phyloP scores from a whole-genome alignment of 2,329 filamentous ascomycete species.

The Tolypocladium ophioglossoides region DNA sequence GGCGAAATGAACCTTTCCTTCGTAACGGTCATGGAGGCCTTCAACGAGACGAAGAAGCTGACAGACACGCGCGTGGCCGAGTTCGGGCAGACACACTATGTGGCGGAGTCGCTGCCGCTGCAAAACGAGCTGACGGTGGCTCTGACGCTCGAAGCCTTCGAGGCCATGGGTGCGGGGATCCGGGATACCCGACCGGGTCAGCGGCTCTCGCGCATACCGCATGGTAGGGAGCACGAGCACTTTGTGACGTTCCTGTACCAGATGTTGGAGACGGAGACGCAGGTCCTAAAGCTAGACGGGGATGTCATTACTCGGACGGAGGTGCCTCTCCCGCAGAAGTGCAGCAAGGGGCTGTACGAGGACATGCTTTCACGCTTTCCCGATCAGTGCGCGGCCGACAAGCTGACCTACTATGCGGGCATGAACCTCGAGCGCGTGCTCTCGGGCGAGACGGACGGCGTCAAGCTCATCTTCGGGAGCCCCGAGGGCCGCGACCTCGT shows the following conservation, averaged over 20 bases:
- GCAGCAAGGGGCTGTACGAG: neutral
- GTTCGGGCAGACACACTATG: neutral
- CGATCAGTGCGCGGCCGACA: neutral
- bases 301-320: conserved; percentile 2
- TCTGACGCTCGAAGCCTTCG: neutral
- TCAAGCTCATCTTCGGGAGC: conserved; percentile 27
- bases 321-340: neutral
- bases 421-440: conserved; percentile 16
- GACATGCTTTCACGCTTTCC: neutral
- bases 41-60: neutral
- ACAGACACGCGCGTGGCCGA: neutral
- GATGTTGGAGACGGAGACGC: conserved; percentile 3
- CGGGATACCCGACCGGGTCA: neutral
- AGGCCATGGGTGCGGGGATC: neutral
- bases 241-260: conserved; percentile 1
- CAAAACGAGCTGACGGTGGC: neutral
- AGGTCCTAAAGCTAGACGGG: conserved; percentile 1
- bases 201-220: neutral
- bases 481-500: conserved; percentile 23
- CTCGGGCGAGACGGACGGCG: conserved; percentile 21
- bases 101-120: neutral
- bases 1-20: neutral
- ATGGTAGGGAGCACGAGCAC: neutral
- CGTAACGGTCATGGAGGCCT: neutral
- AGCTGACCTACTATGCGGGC: conserved; percentile 14